Base-by-base conservation (phyloP, 768 basidiomycete species). In the Pleurotus pulmonarius region DNA sequence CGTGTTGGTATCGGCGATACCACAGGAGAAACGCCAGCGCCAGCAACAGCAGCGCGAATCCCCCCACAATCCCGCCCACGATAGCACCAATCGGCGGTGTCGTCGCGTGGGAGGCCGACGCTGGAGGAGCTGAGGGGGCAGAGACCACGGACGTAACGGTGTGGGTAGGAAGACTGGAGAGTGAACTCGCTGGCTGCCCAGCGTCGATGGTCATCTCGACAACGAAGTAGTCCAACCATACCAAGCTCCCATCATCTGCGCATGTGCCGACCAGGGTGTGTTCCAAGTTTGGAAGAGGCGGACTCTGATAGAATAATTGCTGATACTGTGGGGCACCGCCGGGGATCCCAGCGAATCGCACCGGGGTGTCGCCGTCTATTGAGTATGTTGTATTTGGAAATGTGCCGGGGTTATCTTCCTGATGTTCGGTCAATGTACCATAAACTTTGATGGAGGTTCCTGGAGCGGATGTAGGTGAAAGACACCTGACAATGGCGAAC, bases 291-390 rank as follows among this genome's bases (percentile, higher is more conserved):
- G 43, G 43, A 11, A 55, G 54, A 25, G 54, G 26, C 3, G 54
- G 54, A 4, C 43, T 45, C 40, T 55, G 41, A 34, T 45, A 55
- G 43, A 55, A 55, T n/a, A 55, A 39, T 45, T 55, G 44, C 24
- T 55, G 54, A 38, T 55, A 55, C 9, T 16, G 22, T 8, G 38
- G 5, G n/a, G 25, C 52, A 4, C 22, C 20, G 0, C 15, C 29
- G 5, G 38, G 52, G 15, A 24, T 15, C 18, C 18, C 39, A 22
- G 38, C 13, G 16, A n/a, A 54, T 40, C 25, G 38, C n/a, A 54
- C 38, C 25, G 52, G 52, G 24, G 39, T 41, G 13, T 26, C 34
- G 38, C 43, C 43, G 38, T 54, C 52, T 7, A 54, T 9, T 3
- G 43, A 37, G 16, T 54, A 54, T 12, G 52, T 41, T 8, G 52